Evolutionary conservation across 1,284 basidiomycete species (phyloP).

Genomic region (Boletus sp.): DNA sequence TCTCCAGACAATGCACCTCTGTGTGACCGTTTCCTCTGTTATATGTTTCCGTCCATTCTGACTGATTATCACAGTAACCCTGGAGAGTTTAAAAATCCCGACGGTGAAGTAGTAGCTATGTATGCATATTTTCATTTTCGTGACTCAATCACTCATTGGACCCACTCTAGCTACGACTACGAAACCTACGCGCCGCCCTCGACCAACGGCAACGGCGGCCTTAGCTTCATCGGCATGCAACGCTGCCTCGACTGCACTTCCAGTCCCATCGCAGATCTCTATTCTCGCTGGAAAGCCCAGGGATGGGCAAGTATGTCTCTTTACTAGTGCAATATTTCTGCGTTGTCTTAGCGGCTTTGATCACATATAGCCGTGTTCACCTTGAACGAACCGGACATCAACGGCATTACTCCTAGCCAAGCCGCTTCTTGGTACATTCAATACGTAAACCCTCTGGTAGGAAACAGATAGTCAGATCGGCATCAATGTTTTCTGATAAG

Average conservation of each 20-base stretch:
- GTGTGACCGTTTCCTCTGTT: conserved; percentile 6
- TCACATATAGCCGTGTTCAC: conserved; percentile 33
- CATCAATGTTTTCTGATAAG: not conserved
- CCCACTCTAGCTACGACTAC: conserved; percentile 34
- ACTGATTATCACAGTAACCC: conserved; percentile 27
- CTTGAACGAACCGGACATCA: conserved; percentile 37
- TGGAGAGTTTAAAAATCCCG: conserved; percentile 26
- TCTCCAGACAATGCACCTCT: conserved; percentile 21
- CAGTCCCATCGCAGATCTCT: conserved; percentile 33
- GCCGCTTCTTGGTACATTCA: conserved; percentile 38
- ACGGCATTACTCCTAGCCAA: conserved; percentile 23
- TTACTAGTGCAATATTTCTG: not conserved
- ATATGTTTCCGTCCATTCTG: not conserved
- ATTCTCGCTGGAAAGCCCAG: conserved; percentile 30
- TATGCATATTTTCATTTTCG: conserved; percentile 10
- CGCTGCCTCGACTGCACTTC: conserved; percentile 36
- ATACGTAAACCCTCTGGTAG: conserved; percentile 36
- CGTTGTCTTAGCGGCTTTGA: not conserved
- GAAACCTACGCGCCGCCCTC: conserved; percentile 35
- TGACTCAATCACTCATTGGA: not conserved
- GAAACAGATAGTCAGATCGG: not conserved
- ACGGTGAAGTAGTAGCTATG: conserved; percentile 35
- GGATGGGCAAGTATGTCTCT: conserved; percentile 31
- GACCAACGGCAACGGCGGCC: conserved; percentile 31
- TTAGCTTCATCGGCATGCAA: conserved; percentile 41